Base-by-base conservation (phyloP, 306 rosid species). In the Castanea crenata region DNA sequence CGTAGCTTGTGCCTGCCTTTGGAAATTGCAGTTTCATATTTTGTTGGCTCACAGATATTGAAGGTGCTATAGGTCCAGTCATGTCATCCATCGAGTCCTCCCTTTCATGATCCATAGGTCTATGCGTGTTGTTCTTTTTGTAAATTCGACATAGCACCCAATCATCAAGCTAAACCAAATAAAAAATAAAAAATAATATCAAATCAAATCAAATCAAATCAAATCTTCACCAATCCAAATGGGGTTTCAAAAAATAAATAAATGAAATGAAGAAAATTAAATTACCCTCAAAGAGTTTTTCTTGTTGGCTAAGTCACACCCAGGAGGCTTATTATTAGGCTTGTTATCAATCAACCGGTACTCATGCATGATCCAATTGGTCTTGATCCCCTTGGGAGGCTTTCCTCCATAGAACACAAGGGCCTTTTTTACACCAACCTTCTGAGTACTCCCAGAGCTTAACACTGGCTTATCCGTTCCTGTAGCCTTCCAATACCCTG, bases 361-460 rank as follows among this genome's bases (percentile, higher is more conserved):
- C 65, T 95, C 99, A 74, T 95, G 99, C 99, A 95, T 95, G 85
- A 95, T 95, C 99, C 99, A 95, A 57, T 91, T 93, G 76, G 98
- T 93, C 85, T 95, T 95, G 74, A 91, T 87, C 8, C 98, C 99
- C 83, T 91, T 89, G 0, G 99, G 99, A 0, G 99, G 98, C 78
- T 95, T 95, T 9, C 99, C 99, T 18, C 96, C 95, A 31, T 95
- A 95, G 80, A 95, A 95, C 19, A 95, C 97, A 85, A 95, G 90
- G 25, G 99, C 97, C 55, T 95, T 95, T 76, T 95, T 95, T 46
- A 95, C 98, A 3, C 99, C 99, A 46, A 95, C 96, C 73, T 92
- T 95, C 57, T 88, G 92, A 5, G 81, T 84, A 14, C 92, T 92
- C 0, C 83, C 87, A 0, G 89, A 82, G 16, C 88, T 83, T 1